Evolutionary conservation across 306 rosid species (phyloP), one percentile per base, ranked within the genome.

Genomic region (Fagus crenata): DNA sequence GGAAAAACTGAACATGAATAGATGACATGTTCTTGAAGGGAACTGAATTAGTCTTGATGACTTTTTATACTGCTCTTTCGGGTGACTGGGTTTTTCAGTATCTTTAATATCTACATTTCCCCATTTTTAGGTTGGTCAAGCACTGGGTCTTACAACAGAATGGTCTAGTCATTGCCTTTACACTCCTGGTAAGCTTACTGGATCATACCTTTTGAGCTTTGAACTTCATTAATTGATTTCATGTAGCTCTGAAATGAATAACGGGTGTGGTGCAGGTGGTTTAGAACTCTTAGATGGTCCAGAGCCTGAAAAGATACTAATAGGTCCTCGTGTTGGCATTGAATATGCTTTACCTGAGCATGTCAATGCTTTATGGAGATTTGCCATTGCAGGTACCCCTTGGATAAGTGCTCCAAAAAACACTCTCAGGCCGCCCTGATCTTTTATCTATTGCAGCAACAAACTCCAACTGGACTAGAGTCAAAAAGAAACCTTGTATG

Each of bases 331-430:
- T 63, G 96, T 95, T 4, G 96, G 98, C 22, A 92, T 92, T 43
- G 88, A 95, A 18, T 87, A 89, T 17, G 98, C 97, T 56, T 80
- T 37, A 54, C 92, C 98, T 3, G 97, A 88, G 84, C 96, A 95
- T 78, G 93, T 87, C 31, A 81, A 84, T 32, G 98, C 96, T 3
- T 74, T 84, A 71, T 95, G 98, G 98, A 89, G 98, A 88, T 95
- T 92, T 82, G 97, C 97, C 78, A 75, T 90, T 72, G 96, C 96
- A 35, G 97, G 87, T 72, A 87, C 97, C 59, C 85, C 92, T 71
- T 95, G 98, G 98, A 88, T 94, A 69, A 94, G 98, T 83, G 91
- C 98, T 83, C 98, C 96, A 4, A 94, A 79, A 79, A 92, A 86
- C 88, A 90, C 93, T 51, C 94, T 93, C 73, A 84, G 81, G 73